Conservation (phyloP, 345 rosid genomes). For the Sonneratia alba region DNA sequence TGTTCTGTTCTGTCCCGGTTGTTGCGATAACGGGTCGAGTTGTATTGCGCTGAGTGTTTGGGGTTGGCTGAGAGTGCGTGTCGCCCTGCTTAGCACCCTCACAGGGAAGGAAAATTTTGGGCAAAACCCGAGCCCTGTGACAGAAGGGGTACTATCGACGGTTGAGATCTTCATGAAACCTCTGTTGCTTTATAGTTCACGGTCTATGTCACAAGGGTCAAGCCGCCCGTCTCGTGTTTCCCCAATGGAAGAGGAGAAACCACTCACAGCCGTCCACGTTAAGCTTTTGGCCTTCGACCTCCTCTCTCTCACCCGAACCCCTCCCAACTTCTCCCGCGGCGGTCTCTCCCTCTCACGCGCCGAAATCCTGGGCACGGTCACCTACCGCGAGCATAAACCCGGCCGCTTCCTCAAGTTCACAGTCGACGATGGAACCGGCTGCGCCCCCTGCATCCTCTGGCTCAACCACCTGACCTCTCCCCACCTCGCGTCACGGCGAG, state of each 20-base stretch:
- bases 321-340: slow-evolving; percentile 25
- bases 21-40: no score
- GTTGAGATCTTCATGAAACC: no score
- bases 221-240: no score
- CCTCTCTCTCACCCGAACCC: slow-evolving; percentile 25
- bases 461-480: slow-evolving; percentile 63
- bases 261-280: slow-evolving; percentile 36
- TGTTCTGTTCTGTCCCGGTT: no score
- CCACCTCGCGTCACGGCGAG: slow-evolving; percentile 37
- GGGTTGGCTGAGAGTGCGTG: no score
- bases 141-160: no score
- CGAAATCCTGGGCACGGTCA: slow-evolving; percentile 49
- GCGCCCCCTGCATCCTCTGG: slow-evolving; percentile 64
- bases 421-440: slow-evolving; percentile 62
- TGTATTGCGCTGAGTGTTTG: no score
- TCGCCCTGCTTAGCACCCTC: no score
- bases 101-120: no score
- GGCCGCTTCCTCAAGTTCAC: slow-evolving; percentile 51
- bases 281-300: slow-evolving; percentile 50
- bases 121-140: no score
- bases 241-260: background rate
- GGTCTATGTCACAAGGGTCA: no score
- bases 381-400: slow-evolving; percentile 43
- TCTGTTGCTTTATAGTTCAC: no score
- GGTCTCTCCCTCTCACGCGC: slow-evolving; percentile 37